A percentile compares a stretch with the other conserved stretches of the same genome.
These are phyloP conservation scores for Claviceps monticola DNA, from an alignment of 2,329 filamentous ascomycete species.

Conservation along the genomic window DNA sequence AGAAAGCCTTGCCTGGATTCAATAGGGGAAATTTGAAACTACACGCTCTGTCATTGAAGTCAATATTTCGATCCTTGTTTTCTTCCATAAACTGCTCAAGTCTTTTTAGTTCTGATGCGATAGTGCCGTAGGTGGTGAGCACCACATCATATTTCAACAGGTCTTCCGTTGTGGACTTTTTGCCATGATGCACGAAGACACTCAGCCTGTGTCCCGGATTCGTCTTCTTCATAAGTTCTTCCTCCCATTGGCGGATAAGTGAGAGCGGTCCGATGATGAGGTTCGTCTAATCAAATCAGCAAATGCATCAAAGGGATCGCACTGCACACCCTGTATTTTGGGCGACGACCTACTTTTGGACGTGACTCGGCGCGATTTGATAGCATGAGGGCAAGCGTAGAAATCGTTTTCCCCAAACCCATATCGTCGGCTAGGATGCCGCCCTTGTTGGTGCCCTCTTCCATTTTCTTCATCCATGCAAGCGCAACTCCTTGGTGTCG, in stretches of 20 bases:
- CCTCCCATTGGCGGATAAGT: conserved; percentile 71
- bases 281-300: conserved; percentile 48
- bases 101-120: conserved; percentile 48
- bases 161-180: conserved; percentile 45
- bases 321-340: conserved; percentile 7
- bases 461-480: conserved; percentile 72
- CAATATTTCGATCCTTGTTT: conserved; percentile 24
- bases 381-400: conserved; percentile 65
- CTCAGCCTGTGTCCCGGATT: conserved; percentile 43
- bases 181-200: conserved; percentile 58
- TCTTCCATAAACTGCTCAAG: conserved; percentile 39
- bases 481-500: conserved; percentile 74
- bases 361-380: conserved; percentile 42
- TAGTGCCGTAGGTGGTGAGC: conserved; percentile 75
- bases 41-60: conserved; percentile 23
- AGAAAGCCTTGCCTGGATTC: conserved; percentile 44
- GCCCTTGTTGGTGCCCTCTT: conserved; percentile 65
- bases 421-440: conserved; percentile 89
- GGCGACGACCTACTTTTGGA: conserved; percentile 17
- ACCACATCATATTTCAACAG: conserved; percentile 61
- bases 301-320: conserved; percentile 25
- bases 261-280: conserved; percentile 71
- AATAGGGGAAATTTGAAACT: conserved; percentile 40
- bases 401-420: conserved; percentile 84
- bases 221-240: conserved; percentile 61